A percentile compares a stretch with the other conserved stretches of the same genome.
Conservation (phyloP, 2,329 filamentous ascomycete species). For the Verticillium longisporum region DNA sequence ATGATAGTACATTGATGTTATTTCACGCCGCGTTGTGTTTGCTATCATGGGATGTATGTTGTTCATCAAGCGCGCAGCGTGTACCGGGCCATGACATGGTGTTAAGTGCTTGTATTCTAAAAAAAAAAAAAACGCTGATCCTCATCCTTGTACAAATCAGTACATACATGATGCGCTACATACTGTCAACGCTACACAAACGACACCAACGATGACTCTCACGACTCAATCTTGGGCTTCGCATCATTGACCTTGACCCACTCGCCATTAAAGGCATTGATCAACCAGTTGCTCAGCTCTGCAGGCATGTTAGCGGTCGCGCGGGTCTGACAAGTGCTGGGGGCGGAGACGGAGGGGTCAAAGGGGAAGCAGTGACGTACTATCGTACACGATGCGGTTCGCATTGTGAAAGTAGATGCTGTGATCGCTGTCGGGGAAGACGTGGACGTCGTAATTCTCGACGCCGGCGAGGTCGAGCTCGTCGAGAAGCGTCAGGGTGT, state of each 20-base stretch:
- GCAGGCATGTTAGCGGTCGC: neutral
- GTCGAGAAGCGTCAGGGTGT: constrained; percentile 81
- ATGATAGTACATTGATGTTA: constrained; percentile 2
- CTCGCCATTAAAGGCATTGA: constrained; percentile 97
- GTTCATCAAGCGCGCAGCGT: neutral
- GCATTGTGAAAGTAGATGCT: constrained; percentile 93
- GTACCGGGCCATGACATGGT: neutral
- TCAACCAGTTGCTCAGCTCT: constrained; percentile 84
- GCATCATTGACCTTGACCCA: constrained; percentile 61
- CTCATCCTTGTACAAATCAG: too few relatives aligned
- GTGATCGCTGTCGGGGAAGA: constrained; percentile 95
- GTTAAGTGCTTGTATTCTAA: neutral
- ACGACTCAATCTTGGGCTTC: constrained; percentile 31
- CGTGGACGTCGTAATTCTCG: constrained; percentile 92
- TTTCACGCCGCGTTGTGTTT: neutral
- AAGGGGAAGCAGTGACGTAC: constrained; percentile 46
- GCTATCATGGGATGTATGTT: neutral
- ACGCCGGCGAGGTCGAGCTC: constrained; percentile 73
- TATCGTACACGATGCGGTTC: constrained; percentile 85
- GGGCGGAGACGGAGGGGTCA: constrained; percentile 1
- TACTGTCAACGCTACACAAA: too few relatives aligned
- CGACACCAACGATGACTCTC: too few relatives aligned
- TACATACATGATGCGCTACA: too few relatives aligned
- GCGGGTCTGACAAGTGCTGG: constrained; percentile 1
- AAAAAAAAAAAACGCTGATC: neutral